These are phyloP conservation scores for Carallia pectinifolia DNA, from an alignment of 345 rosid genomes.

Conservation along the genomic window DNA sequence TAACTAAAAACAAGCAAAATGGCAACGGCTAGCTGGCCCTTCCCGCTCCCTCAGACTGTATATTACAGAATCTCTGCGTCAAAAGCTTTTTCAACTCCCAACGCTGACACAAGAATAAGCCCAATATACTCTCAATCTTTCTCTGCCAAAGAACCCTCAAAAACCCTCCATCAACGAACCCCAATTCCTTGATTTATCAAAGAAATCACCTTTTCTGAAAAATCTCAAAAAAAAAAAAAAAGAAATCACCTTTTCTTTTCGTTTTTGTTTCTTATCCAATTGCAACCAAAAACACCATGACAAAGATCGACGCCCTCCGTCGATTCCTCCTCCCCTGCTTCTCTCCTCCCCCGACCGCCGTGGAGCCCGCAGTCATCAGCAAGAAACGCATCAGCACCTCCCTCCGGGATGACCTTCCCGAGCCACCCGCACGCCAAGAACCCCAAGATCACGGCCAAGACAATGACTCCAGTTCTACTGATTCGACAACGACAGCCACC, in stretches of 20 bases:
- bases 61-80: background rate
- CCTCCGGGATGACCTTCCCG: slow-evolving; percentile 52
- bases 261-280: background rate
- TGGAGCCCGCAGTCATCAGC: slow-evolving; percentile 22
- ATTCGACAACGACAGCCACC: slow-evolving; percentile 20
- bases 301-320: slow-evolving; percentile 71
- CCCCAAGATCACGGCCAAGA: slow-evolving; percentile 17
- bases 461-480: slow-evolving; percentile 36
- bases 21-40: too few species aligned
- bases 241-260: background rate
- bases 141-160: too few species aligned
- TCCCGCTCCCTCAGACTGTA: background rate
- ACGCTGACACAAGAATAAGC: background rate
- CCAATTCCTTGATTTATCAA: too few species aligned
- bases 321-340: slow-evolving; percentile 71
- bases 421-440: slow-evolving; percentile 8
- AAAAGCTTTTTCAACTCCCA: background rate
- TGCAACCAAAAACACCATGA: slow-evolving; percentile 31
- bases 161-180: too few species aligned
- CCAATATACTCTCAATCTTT: background rate
- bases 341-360: slow-evolving; percentile 35
- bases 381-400: slow-evolving; percentile 82
- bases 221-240: too few species aligned
- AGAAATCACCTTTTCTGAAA: background rate
- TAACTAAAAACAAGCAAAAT: too few species aligned